A percentile compares a stretch with the other conserved stretches of the same genome.
Evolutionary conservation across 306 rosid genomes (phyloP).

Genomic region (Prosopis cineraria): DNA sequence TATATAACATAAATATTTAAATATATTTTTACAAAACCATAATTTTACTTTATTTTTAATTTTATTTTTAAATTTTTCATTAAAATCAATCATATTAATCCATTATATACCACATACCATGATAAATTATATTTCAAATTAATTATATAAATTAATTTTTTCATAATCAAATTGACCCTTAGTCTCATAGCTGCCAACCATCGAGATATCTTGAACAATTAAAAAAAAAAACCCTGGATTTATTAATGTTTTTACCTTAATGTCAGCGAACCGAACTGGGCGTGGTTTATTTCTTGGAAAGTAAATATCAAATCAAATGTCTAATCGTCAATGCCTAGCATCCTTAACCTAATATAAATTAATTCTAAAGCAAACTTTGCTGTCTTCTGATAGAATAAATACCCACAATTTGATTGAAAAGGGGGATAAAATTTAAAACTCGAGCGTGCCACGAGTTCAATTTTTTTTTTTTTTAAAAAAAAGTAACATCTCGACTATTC

Average conservation of each 20-base stretch:
- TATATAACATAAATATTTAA: too few relatives aligned
- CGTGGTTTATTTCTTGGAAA: background rate
- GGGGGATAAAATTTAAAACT: background rate
- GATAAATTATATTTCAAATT: too few relatives aligned
- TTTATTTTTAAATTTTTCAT: too few relatives aligned
- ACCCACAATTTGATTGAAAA: background rate
- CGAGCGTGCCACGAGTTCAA: constrained; percentile 12
- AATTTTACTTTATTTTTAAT: too few relatives aligned
- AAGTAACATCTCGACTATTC: background rate
- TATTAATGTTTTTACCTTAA: background rate
- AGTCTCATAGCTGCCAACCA: too few relatives aligned
- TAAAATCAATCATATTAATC: too few relatives aligned
- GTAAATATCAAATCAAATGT: background rate
- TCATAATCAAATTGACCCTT: too few relatives aligned
- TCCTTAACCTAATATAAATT: too few relatives aligned
- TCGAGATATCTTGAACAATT: too few relatives aligned
- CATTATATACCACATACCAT: too few relatives aligned
- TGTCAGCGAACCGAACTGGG: background rate
- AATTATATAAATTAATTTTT: too few relatives aligned
- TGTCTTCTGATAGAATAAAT: background rate
- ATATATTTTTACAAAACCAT: too few relatives aligned
- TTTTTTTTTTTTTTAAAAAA: background rate
- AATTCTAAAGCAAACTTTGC: background rate
- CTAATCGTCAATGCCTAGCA: background rate
- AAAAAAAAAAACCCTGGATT: background rate